A percentile compares a stretch with the other conserved stretches of the same genome.
These are phyloP conservation scores for Rhizopus sp. DNA, from an alignment of 371 early-diverging fungal species.

Conservation along the genomic window DNA sequence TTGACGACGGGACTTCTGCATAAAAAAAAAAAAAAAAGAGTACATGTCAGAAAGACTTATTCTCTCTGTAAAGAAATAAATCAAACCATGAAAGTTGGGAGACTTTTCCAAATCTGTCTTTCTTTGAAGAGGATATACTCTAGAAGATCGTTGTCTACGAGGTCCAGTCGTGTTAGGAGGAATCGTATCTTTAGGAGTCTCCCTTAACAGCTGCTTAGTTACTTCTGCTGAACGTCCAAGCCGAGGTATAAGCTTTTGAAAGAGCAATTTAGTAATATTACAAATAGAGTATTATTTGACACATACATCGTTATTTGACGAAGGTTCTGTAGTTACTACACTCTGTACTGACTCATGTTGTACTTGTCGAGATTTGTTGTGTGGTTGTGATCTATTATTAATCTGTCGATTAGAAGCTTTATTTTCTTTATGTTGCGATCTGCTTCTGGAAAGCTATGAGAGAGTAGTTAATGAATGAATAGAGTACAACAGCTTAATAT, in stretches of 20 bases:
- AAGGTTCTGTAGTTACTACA: neutral
- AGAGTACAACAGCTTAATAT: neutral
- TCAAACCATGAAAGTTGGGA: conserved; percentile 73
- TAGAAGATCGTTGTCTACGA: conserved; percentile 83
- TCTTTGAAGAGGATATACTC: conserved; percentile 74
- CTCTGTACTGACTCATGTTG: neutral
- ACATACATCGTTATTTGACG: neutral
- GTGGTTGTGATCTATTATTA: conserved; percentile 14
- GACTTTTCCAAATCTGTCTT: conserved; percentile 76
- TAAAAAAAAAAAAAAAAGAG: too few species aligned
- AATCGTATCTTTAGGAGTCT: conserved; percentile 80
- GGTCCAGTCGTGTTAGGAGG: conserved; percentile 69
- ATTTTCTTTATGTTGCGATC: conserved; percentile 28
- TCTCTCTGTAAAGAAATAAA: neutral
- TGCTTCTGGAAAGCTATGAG: conserved; percentile 36
- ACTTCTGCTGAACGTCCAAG: conserved; percentile 24
- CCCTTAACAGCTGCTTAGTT: conserved; percentile 26
- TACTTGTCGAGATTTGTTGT: neutral
- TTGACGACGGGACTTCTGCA: conserved; percentile 73
- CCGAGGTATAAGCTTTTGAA: conserved; percentile 9
- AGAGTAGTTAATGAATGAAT: neutral
- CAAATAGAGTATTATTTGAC: neutral
- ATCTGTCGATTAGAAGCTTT: conserved; percentile 17
- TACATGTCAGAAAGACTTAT: neutral
- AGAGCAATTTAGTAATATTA: neutral